A percentile compares a stretch with the other conserved stretches of the same genome.
These are phyloP conservation scores for Chernovozyma sophiae-reginae DNA, from an alignment of 1,139 yeast species.

Conservation along the genomic window DNA sequence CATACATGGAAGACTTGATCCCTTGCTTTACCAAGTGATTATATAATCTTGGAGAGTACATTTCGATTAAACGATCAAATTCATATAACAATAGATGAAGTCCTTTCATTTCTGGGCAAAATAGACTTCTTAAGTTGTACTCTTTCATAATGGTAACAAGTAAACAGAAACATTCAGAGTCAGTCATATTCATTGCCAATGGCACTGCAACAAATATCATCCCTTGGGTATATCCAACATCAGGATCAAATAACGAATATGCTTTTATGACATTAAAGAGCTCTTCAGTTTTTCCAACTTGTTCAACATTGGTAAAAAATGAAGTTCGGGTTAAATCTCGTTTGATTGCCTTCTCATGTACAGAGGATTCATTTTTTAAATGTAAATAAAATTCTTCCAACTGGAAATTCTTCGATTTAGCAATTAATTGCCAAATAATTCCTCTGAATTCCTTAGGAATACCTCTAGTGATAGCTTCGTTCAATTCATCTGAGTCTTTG, in stretches of 20 bases:
- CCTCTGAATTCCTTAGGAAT: constrained; percentile 85
- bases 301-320: constrained; percentile 62
- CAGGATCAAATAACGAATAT: constrained; percentile 81
- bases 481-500: constrained; percentile 55
- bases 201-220: constrained; percentile 94
- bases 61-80: constrained; percentile 80
- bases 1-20: constrained; percentile 87
- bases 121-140: constrained; percentile 72
- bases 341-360: constrained; percentile 72
- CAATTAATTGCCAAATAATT: constrained; percentile 85
- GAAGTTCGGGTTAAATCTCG: constrained; percentile 84
- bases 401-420: constrained; percentile 71
- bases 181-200: constrained; percentile 72
- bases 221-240: constrained; percentile 96
- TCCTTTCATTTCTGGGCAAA: constrained; percentile 91
- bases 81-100: constrained; percentile 80
- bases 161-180: constrained; percentile 80
- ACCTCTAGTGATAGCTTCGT: constrained; percentile 63
- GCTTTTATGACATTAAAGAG: constrained; percentile 76
- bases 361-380: constrained; percentile 48
- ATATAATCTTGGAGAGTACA: constrained; percentile 60
- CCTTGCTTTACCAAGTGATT: constrained; percentile 82
- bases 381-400: constrained; percentile 68
- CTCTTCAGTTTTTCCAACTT: constrained; percentile 49
- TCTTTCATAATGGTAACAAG: constrained; percentile 80